Evolutionary conservation across 208 protist species (phyloP).

Genomic region (Phytomonas sp.): DNA sequence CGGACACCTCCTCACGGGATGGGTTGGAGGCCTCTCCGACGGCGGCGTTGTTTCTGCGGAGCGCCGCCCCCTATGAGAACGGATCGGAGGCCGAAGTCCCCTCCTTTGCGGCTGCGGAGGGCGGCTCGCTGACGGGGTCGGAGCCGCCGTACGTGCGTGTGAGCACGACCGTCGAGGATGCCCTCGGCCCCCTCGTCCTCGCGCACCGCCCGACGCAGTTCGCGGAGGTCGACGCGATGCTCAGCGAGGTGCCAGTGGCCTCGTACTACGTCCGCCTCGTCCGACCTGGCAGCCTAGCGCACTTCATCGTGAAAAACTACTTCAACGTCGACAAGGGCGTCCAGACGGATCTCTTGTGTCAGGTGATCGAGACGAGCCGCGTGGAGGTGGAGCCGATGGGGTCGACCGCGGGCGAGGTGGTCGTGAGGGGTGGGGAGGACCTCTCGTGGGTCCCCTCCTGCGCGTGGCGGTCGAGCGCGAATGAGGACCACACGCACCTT

Average conservation of each 20-base stretch:
- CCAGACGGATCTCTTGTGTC: constrained; percentile 63
- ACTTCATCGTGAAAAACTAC: constrained; percentile 56
- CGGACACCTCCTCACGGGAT: background rate
- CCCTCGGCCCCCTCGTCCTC: constrained; percentile 40
- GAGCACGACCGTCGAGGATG: constrained; percentile 53
- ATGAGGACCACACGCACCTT: constrained; percentile 48
- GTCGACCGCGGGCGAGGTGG: constrained; percentile 38
- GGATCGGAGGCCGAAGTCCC: background rate
- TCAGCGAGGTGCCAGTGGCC: constrained; percentile 18
- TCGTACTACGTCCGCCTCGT: constrained; percentile 59
- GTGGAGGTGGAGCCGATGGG: constrained; percentile 62
- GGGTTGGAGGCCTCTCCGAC: too few relatives aligned
- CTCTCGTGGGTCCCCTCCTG: constrained; percentile 44
- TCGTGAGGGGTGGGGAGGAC: constrained; percentile 20
- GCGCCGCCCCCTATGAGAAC: background rate
- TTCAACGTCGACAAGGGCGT: constrained; percentile 41
- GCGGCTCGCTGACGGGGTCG: background rate
- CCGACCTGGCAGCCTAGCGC: constrained; percentile 41
- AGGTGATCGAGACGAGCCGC: constrained; percentile 62
- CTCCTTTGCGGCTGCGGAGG: background rate
- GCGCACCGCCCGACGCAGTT: constrained; percentile 61
- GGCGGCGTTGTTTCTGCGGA: too few relatives aligned
- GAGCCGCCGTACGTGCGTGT: constrained; percentile 51
- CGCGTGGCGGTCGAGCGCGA: constrained; percentile 52
- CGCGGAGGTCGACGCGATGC: constrained; percentile 30